phyloP scores from a whole-genome alignment of 352 stramenopile species.

The Phytophthora colocasiae region DNA sequence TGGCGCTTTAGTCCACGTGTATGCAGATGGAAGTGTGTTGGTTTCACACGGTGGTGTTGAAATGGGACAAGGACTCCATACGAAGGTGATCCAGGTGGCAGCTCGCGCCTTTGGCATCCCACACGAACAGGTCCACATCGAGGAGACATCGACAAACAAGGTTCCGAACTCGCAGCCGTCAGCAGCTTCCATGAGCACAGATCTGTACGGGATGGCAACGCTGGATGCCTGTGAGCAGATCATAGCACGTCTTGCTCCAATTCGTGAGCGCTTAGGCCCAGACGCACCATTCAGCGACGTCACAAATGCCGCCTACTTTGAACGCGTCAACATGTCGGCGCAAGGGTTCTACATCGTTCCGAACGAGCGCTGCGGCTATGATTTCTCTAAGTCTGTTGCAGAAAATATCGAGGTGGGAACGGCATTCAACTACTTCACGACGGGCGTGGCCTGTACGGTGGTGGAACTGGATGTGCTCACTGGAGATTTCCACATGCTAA shows the following conservation, averaged over 20 bases:
- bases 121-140: constrained; percentile 93
- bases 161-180: constrained; percentile 95
- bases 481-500: constrained; percentile 90
- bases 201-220: constrained; percentile 97
- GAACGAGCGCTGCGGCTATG: constrained; percentile 92
- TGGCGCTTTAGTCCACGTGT: constrained; percentile 95
- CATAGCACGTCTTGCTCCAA: constrained; percentile 86
- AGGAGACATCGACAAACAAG: constrained; percentile 95
- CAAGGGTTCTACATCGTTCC: constrained; percentile 97
- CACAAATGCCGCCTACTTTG: constrained; percentile 91
- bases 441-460: constrained; percentile 92
- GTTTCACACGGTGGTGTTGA: constrained; percentile 97
- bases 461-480: constrained; percentile 97
- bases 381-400: constrained; percentile 88
- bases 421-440: constrained; percentile 98
- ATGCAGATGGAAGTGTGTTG: constrained; percentile 95
- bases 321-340: constrained; percentile 93
- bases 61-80: constrained; percentile 98
- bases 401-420: constrained; percentile 92
- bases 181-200: constrained; percentile 95
- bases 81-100: constrained; percentile 92
- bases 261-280: constrained; percentile 75
- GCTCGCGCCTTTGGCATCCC: constrained; percentile 94
- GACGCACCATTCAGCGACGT: constrained; percentile 87
- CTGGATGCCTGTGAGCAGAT: constrained; percentile 97